These are phyloP conservation scores for Phytophthora sp. DNA, from an alignment of 352 stramenopile species.

Conservation along the genomic window DNA sequence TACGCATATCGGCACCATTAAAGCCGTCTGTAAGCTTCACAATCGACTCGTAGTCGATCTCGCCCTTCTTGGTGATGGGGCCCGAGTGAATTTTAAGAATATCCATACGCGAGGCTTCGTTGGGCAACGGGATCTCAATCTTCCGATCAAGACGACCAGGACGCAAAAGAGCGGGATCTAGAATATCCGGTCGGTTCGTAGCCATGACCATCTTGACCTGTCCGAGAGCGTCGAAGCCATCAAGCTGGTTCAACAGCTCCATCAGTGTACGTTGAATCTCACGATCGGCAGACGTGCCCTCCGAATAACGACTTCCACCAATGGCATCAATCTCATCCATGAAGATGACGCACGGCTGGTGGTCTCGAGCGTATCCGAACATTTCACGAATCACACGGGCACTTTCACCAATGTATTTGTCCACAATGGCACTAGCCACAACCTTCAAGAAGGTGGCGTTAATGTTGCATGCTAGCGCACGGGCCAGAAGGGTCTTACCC, in stretches of 20 bases:
- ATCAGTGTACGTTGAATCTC: slow-evolving; percentile 99
- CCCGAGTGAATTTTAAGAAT: slow-evolving; percentile 99
- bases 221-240: slow-evolving; percentile 99
- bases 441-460: slow-evolving; percentile 99
- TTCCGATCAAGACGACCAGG: slow-evolving; percentile 99
- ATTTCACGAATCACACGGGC: slow-evolving; percentile 99
- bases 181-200: slow-evolving; percentile 99
- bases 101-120: slow-evolving; percentile 97
- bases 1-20: slow-evolving; percentile 99
- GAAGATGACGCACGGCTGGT: slow-evolving; percentile 99
- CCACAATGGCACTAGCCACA: slow-evolving; percentile 98
- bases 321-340: slow-evolving; percentile 99
- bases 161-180: slow-evolving; percentile 98
- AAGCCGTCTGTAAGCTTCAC: slow-evolving; percentile 99
- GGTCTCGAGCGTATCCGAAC: slow-evolving; percentile 97
- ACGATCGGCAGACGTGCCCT: slow-evolving; percentile 95
- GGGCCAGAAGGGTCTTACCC: slow-evolving; percentile 98
- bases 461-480: slow-evolving; percentile 98
- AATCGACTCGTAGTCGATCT: slow-evolving; percentile 99
- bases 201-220: slow-evolving; percentile 99
- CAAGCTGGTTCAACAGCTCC: slow-evolving; percentile 99
- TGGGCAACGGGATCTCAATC: slow-evolving; percentile 99
- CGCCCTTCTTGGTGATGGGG: slow-evolving; percentile 98
- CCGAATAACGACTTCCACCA: slow-evolving; percentile 96
- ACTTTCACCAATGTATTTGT: slow-evolving; percentile 99